Evolutionary conservation across 768 basidiomycete species (phyloP).

Genomic region (Lepiota venenata): DNA sequence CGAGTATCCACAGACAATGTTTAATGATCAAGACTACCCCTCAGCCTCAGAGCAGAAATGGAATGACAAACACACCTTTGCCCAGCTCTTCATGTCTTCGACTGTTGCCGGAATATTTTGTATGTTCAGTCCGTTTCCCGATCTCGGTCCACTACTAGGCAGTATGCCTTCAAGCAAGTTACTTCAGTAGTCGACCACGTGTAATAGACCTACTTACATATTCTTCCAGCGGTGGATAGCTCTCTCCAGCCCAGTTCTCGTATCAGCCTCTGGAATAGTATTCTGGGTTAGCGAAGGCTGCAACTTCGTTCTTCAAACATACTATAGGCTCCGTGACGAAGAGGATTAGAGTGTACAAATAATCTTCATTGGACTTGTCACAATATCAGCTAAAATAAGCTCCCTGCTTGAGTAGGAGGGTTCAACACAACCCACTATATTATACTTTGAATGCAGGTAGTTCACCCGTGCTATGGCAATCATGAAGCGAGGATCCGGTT

Average conservation of each 20-base stretch:
- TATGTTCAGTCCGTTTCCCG: conserved; percentile 44
- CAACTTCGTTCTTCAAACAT: neutral
- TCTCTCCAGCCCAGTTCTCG: conserved; percentile 10
- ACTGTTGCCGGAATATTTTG: conserved; percentile 39
- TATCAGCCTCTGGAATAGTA: conserved; percentile 7
- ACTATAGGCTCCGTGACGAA: conserved; percentile 26
- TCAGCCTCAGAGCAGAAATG: neutral
- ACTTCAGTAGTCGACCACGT: neutral
- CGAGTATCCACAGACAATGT: neutral
- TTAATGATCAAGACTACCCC: neutral
- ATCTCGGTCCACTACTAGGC: conserved; percentile 43
- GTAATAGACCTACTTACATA: neutral
- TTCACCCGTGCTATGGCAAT: conserved; percentile 36
- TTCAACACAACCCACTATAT: conserved; percentile 27
- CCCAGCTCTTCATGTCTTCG: conserved; percentile 35
- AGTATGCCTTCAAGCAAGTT: conserved; percentile 30
- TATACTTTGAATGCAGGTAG: conserved; percentile 35
- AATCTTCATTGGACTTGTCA: conserved; percentile 28
- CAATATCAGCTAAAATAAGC: too few species aligned
- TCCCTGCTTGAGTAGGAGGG: neutral
- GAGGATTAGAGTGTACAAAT: conserved; percentile 27
- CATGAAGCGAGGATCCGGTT: conserved; percentile 30
- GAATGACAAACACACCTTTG: conserved; percentile 23
- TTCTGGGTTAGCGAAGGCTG: neutral
- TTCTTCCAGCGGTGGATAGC: conserved; percentile 40